phyloP scores from a whole-genome alignment of 139 green algal species.

The Picochlorum sp. region DNA sequence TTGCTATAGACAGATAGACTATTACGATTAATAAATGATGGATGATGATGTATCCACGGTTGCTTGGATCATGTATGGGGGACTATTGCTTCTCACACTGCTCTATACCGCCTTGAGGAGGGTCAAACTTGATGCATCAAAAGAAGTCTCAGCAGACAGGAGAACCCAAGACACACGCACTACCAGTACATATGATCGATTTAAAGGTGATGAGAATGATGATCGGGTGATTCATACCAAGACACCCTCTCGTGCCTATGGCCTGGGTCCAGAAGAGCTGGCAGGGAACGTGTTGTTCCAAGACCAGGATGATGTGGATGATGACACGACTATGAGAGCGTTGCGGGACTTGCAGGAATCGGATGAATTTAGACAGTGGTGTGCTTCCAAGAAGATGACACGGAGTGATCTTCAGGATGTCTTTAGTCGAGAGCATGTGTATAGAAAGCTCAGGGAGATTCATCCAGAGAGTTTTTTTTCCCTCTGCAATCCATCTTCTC shows the following conservation, averaged over 20 bases:
- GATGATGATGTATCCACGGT: too few species aligned
- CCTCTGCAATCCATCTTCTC: background rate
- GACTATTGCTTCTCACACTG: too few species aligned
- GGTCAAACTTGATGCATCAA: too few species aligned
- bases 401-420: background rate
- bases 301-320: background rate
- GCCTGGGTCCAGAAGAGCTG: background rate
- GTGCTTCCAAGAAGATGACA: background rate
- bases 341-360: constrained; percentile 2
- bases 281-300: background rate
- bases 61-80: too few species aligned
- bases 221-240: too few species aligned
- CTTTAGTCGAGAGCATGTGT: background rate
- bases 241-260: background rate
- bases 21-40: too few species aligned
- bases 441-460: constrained; percentile 1
- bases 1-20: too few species aligned
- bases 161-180: too few species aligned
- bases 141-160: too few species aligned
- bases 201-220: too few species aligned
- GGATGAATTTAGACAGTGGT: background rate
- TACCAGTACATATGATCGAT: too few species aligned
- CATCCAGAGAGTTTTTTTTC: constrained; percentile 5
- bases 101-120: too few species aligned
- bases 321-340: constrained; percentile 3